Conservation (phyloP, 345 rosid genomes). For the Salix dunnii region DNA sequence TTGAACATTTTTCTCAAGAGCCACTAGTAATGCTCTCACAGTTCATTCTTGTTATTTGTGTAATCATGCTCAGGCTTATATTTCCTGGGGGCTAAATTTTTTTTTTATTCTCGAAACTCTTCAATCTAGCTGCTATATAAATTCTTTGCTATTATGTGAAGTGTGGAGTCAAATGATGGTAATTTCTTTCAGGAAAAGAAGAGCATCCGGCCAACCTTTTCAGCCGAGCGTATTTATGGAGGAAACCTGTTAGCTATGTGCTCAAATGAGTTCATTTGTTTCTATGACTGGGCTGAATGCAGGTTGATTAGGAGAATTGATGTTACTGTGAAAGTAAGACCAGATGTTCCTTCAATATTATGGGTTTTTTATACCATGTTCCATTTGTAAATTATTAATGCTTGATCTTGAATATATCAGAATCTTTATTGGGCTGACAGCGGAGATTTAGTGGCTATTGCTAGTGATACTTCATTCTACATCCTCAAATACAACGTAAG, state of each 20-base stretch:
- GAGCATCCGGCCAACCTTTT: slow-evolving; percentile 90
- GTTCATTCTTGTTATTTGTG: neutral
- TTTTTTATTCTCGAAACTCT: neutral
- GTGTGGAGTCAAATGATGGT: slow-evolving; percentile 22
- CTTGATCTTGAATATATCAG: slow-evolving; percentile 41
- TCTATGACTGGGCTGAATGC: slow-evolving; percentile 99
- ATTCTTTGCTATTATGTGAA: neutral
- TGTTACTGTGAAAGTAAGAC: slow-evolving; percentile 93
- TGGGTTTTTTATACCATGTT: neutral
- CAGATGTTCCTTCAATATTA: slow-evolving; percentile 8
- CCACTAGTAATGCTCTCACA: neutral
- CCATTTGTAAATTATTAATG: neutral
- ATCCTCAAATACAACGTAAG: slow-evolving; percentile 90
- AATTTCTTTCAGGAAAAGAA: slow-evolving; percentile 69
- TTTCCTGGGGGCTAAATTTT: neutral
- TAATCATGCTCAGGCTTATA: neutral
- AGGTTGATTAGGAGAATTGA: slow-evolving; percentile 95
- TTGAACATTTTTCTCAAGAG: neutral
- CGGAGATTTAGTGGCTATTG: slow-evolving; percentile 95
- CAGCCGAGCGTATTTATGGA: slow-evolving; percentile 85
- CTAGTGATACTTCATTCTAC: slow-evolving; percentile 95
- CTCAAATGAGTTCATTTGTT: slow-evolving; percentile 95
- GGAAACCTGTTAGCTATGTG: slow-evolving; percentile 96
- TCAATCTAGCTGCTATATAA: neutral
- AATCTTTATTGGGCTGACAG: slow-evolving; percentile 99